Conservation (phyloP, 2,329 filamentous ascomycete species). For the Fusarium devonianum region DNA sequence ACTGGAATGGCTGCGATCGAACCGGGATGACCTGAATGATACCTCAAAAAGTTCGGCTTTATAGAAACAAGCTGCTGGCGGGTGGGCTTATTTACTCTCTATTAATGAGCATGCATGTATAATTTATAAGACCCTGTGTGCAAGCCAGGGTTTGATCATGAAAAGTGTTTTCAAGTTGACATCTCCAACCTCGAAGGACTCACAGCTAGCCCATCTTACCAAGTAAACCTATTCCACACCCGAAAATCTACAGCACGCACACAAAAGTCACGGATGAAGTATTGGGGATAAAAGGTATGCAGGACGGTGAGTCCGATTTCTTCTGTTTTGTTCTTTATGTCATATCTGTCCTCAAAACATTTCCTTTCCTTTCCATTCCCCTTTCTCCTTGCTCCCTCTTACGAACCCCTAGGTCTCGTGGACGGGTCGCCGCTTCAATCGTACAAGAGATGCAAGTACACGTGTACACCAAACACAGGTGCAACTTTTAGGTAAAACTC, state of each 20-base stretch:
- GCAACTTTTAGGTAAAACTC: too few relatives aligned
- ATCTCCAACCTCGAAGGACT: too few relatives aligned
- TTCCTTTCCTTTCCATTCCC: constrained; percentile 32
- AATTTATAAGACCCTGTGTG: too few relatives aligned
- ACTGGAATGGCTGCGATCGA: too few relatives aligned
- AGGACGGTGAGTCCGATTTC: constrained; percentile 27
- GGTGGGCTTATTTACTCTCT: not conserved
- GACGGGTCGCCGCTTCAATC: constrained; percentile 17
- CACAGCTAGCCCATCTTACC: too few relatives aligned
- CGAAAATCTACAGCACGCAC: too few relatives aligned
- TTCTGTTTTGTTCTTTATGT: constrained; percentile 27
- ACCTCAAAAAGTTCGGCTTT: not conserved
- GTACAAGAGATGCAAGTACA: constrained; percentile 28
- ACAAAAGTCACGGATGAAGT: not conserved
- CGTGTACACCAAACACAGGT: constrained; percentile 10
- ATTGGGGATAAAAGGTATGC: not conserved
- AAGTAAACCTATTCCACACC: too few relatives aligned
- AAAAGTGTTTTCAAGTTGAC: too few relatives aligned
- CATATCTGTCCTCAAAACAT: constrained; percentile 27
- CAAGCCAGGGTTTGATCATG: too few relatives aligned
- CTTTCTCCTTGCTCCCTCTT: constrained; percentile 7
- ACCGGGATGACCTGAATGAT: constrained; percentile 2
- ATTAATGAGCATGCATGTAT: constrained; percentile 5
- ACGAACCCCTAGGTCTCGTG: constrained; percentile 22
- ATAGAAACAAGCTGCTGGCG: not conserved